Conservation (phyloP, 371 early-diverging fungal genomes). For the Chytridium lagenaria region DNA sequence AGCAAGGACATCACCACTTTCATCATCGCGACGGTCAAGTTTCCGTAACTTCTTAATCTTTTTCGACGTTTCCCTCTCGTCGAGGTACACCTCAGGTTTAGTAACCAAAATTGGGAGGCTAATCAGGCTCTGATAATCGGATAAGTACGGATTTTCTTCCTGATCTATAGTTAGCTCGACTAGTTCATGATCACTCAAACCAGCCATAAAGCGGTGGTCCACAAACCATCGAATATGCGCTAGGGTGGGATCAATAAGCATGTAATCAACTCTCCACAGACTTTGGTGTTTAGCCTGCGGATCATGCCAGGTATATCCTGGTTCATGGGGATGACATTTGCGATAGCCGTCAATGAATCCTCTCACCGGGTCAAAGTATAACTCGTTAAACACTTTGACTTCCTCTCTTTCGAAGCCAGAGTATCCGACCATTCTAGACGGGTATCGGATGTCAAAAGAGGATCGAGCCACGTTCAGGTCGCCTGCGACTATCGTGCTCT, state of each 20-base stretch:
- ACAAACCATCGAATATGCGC: too few species aligned
- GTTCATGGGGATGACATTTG: constrained; percentile 18
- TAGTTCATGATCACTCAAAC: too few species aligned
- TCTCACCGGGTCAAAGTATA: neutral
- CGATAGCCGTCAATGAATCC: constrained; percentile 16
- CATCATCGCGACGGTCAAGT: neutral
- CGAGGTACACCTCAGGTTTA: constrained; percentile 12
- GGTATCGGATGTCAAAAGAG: constrained; percentile 1
- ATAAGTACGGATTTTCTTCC: too few species aligned
- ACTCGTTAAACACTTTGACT: neutral
- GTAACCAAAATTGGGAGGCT: too few species aligned
- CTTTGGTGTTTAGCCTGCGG: too few species aligned
- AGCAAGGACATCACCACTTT: neutral
- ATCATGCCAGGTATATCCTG: too few species aligned
- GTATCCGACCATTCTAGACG: neutral
- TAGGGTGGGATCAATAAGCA: too few species aligned
- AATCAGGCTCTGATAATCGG: too few species aligned
- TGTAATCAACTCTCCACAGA: too few species aligned
- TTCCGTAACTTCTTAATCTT: neutral
- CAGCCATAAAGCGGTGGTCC: too few species aligned
- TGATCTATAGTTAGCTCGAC: too few species aligned
- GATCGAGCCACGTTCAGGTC: constrained; percentile 27
- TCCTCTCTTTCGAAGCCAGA: constrained; percentile 24
- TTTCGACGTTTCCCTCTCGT: neutral
- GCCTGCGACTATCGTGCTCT: constrained; percentile 18